A percentile compares a stretch with the other conserved stretches of the same genome.
These are phyloP conservation scores for Aureobasidium sp. DNA, from an alignment of 2,329 filamentous ascomycete genomes.

Conservation along the genomic window DNA sequence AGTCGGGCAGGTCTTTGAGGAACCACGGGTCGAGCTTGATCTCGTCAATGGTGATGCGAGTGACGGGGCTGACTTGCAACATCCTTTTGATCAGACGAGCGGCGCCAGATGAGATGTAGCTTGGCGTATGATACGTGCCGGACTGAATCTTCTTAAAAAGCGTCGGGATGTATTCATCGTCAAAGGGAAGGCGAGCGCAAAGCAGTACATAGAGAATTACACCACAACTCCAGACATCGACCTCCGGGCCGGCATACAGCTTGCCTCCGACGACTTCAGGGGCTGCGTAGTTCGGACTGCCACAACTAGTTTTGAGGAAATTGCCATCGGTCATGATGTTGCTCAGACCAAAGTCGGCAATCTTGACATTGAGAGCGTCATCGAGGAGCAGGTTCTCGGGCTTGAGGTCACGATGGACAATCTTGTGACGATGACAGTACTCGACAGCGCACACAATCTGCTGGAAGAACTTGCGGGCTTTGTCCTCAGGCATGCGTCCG, in stretches of 20 bases:
- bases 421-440: slow-evolving; percentile 98
- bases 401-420: slow-evolving; percentile 95
- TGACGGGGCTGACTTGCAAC: slow-evolving; percentile 90
- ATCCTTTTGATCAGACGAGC: slow-evolving; percentile 79
- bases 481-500: slow-evolving; percentile 81
- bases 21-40: slow-evolving; percentile 96
- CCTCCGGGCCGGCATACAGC: slow-evolving; percentile 92
- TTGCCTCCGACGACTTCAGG: slow-evolving; percentile 98
- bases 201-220: slow-evolving; percentile 60
- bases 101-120: slow-evolving; percentile 82
- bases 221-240: slow-evolving; percentile 91
- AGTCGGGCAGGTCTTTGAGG: slow-evolving; percentile 73
- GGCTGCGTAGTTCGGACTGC: slow-evolving; percentile 95
- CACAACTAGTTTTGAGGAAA: slow-evolving; percentile 96
- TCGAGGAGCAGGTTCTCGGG: slow-evolving; percentile 95
- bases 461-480: slow-evolving; percentile 97
- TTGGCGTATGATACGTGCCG: slow-evolving; percentile 85
- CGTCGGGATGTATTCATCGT: slow-evolving; percentile 96
- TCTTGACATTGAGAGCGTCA: slow-evolving; percentile 95
- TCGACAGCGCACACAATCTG: slow-evolving; percentile 98
- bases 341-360: slow-evolving; percentile 95
- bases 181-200: slow-evolving; percentile 74
- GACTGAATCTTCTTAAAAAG: slow-evolving; percentile 97
- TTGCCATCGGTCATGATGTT: slow-evolving; percentile 99
- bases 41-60: slow-evolving; percentile 87